Conservation (phyloP, 768 basidiomycete species). For the Lactarius quietus region DNA sequence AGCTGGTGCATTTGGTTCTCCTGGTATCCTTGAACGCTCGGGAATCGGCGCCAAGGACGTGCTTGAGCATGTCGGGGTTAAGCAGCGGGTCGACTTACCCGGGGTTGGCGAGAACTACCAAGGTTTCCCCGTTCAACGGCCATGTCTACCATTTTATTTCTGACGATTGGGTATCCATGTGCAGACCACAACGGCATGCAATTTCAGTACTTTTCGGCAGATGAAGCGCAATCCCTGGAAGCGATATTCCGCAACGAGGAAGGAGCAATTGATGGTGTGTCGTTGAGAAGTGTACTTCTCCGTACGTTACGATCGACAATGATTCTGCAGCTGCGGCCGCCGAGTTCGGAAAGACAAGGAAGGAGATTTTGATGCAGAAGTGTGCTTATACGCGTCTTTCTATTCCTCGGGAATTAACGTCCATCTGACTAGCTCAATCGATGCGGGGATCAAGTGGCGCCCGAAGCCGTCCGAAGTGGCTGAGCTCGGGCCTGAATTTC, state of each 20-base stretch:
- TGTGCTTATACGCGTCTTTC: conserved; percentile 38
- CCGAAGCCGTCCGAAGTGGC: no score
- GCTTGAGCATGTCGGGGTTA: conserved; percentile 33
- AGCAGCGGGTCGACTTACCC: conserved; percentile 36
- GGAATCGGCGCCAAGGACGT: conserved; percentile 34
- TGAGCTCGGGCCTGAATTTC: no score
- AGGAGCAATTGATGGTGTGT: conserved; percentile 26
- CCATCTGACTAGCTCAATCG: conserved; percentile 23
- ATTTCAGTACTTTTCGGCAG: conserved; percentile 14
- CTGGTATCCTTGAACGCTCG: no score
- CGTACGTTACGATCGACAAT: neutral
- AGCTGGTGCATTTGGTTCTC: conserved; percentile 39
- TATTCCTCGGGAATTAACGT: no score
- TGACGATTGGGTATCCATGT: neutral
- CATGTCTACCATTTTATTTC: neutral
- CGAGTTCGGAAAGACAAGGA: conserved; percentile 40
- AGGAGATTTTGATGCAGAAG: no score
- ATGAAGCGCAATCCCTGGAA: conserved; percentile 28
- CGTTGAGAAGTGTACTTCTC: neutral
- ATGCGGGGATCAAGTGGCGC: no score
- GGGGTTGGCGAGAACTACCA: conserved; percentile 45
- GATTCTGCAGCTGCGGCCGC: conserved; percentile 32
- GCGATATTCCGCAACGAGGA: conserved; percentile 21
- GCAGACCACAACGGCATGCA: conserved; percentile 25
- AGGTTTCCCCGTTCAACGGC: conserved; percentile 28